A percentile compares a stretch with the other conserved stretches of the same genome.
phyloP scores from a whole-genome alignment of 148 eudicot genomes.

The Cornus suecica region DNA sequence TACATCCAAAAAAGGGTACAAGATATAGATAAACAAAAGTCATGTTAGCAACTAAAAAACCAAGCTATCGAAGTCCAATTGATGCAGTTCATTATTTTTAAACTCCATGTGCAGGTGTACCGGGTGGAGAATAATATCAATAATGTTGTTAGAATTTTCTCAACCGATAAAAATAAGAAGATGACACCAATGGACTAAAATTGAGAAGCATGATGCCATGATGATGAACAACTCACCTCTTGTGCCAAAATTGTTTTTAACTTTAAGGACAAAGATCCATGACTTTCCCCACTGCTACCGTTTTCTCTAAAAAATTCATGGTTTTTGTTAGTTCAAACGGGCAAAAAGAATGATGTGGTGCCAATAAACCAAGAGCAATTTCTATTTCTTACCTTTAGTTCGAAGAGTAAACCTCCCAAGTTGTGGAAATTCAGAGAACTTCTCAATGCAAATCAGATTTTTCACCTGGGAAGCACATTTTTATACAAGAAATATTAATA shows the following conservation, averaged over 20 bases:
- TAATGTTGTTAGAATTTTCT: no score
- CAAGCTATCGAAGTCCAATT: no score
- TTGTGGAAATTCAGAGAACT: conserved; percentile 51
- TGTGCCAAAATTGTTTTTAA: conserved; percentile 33
- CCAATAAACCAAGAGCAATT: neutral
- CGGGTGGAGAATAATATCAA: no score
- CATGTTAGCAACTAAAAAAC: no score
- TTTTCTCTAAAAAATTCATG: conserved; percentile 57
- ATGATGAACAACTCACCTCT: conserved; percentile 27
- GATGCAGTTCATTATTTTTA: no score
- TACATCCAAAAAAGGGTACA: no score
- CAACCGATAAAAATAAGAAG: no score
- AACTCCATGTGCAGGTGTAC: no score
- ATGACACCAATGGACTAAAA: no score
- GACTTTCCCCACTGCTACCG: conserved; percentile 84
- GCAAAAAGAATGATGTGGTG: neutral
- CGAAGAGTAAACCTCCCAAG: conserved; percentile 67
- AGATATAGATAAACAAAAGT: no score
- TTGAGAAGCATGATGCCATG: no score
- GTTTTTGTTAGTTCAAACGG: neutral
- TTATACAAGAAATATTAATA: neutral
- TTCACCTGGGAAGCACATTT: conserved; percentile 33
- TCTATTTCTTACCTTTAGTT: conserved; percentile 43
- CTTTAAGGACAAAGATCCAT: conserved; percentile 32
- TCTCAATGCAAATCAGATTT: conserved; percentile 51